Evolutionary conservation across 129 eudicot genomes (phyloP).

Genomic region (Tagetes erecta): DNA sequence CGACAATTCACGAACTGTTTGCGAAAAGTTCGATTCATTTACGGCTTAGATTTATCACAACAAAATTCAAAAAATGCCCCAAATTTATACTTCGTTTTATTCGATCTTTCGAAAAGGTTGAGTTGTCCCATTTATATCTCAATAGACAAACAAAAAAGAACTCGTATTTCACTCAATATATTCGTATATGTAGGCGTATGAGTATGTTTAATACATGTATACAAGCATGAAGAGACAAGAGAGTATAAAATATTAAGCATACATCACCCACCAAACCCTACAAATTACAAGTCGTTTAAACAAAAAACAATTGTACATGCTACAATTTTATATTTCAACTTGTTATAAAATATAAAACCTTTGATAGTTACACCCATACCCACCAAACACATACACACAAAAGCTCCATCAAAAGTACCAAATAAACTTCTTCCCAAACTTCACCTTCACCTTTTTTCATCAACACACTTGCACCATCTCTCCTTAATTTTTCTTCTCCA

Average conservation of each 20-base stretch:
- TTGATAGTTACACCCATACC: conserved; percentile 39
- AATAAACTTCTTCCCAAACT: conserved; percentile 18
- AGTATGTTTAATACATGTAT: neutral
- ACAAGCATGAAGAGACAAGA: neutral
- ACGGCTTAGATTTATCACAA: too few relatives aligned
- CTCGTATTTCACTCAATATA: too few relatives aligned
- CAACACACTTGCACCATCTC: conserved; percentile 11
- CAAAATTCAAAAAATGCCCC: too few relatives aligned
- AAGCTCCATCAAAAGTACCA: conserved; percentile 19
- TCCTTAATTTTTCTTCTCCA: neutral
- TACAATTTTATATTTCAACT: neutral
- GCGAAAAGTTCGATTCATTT: too few relatives aligned
- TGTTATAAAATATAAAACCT: conserved; percentile 28
- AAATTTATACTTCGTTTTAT: too few relatives aligned
- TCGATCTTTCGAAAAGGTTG: too few relatives aligned
- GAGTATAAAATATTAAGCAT: neutral
- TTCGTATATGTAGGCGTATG: too few relatives aligned
- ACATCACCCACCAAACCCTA: conserved; percentile 9
- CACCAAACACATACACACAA: conserved; percentile 34
- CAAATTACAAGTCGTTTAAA: conserved; percentile 16
- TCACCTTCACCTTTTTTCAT: conserved; percentile 3
- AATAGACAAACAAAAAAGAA: too few relatives aligned
- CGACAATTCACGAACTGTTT: too few relatives aligned
- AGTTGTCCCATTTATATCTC: too few relatives aligned
- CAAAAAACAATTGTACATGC: neutral